These are phyloP conservation scores for Salix suchowensis DNA, from an alignment of 345 rosid genomes.

Conservation along the genomic window DNA sequence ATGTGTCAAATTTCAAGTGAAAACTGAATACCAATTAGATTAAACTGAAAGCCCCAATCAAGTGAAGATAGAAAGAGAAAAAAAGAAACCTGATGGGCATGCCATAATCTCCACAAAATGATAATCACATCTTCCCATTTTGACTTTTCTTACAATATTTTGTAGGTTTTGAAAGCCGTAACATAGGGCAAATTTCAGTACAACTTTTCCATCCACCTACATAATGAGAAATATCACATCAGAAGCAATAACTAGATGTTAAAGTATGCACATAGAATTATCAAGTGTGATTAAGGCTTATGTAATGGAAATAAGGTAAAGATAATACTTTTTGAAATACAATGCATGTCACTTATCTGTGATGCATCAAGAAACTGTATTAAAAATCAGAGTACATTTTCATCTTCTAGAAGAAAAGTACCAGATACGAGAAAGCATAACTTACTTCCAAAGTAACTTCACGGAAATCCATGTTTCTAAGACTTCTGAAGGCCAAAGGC, in stretches of 20 bases:
- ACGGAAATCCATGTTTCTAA: constrained; percentile 78
- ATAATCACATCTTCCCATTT: constrained; percentile 71
- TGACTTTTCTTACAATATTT: constrained; percentile 77
- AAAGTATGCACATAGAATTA: not conserved
- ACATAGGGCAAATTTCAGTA: constrained; percentile 75
- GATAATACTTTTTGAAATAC: not conserved
- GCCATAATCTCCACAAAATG: constrained; percentile 98
- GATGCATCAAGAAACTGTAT: not conserved
- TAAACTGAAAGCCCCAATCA: not conserved
- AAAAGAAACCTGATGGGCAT: constrained; percentile 75
- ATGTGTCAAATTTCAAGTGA: not conserved
- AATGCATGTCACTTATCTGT: not conserved
- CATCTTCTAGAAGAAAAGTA: not conserved
- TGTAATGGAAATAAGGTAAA: not conserved
- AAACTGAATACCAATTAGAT: not conserved
- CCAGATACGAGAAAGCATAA: not conserved
- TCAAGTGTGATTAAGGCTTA: not conserved
- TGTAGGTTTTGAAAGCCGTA: constrained; percentile 95
- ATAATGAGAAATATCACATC: not conserved
- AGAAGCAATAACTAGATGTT: not conserved
- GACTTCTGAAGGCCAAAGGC: constrained; percentile 58
- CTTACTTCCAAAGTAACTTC: constrained; percentile 81
- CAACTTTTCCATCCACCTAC: constrained; percentile 72
- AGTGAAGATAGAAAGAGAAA: not conserved
- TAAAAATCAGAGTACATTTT: not conserved